Conservation (phyloP, 2,329 filamentous ascomycete species). For the Aspergillus quadricinctus region DNA sequence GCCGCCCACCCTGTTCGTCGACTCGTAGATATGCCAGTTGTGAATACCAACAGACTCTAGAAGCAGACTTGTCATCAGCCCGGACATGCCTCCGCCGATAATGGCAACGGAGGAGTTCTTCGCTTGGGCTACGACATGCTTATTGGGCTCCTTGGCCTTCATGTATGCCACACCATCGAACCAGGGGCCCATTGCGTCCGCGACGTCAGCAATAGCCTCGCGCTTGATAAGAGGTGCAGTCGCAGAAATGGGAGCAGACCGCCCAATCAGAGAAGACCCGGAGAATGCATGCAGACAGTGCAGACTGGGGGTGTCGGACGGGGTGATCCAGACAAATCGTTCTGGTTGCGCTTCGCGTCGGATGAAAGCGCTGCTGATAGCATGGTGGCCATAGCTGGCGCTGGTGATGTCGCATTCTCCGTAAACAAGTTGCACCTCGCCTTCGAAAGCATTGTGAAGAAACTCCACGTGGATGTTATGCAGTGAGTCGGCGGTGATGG, state of each 20-base stretch:
- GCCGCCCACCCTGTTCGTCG: conserved; percentile 39
- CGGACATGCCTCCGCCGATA: conserved; percentile 36
- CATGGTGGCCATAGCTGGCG: conserved; percentile 39
- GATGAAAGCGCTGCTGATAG: conserved; percentile 41
- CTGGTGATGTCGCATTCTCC: conserved; percentile 40
- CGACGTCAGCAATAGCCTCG: conserved; percentile 28
- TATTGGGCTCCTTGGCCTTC: conserved; percentile 23
- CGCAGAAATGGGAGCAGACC: conserved; percentile 19
- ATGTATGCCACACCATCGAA: conserved; percentile 39
- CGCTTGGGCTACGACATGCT: conserved; percentile 24
- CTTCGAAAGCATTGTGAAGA: conserved; percentile 37
- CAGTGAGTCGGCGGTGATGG: conserved; percentile 38
- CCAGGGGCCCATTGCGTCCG: conserved; percentile 37
- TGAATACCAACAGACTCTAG: conserved; percentile 43
- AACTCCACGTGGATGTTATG: conserved; percentile 50
- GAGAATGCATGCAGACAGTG: conserved; percentile 36
- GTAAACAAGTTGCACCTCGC: conserved; percentile 43
- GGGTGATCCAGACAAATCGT: conserved; percentile 41
- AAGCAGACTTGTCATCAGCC: conserved; percentile 37
- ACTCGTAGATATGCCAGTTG: conserved; percentile 45
- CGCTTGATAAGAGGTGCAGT: conserved; percentile 14
- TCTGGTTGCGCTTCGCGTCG: conserved; percentile 36
- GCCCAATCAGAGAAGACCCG: conserved; percentile 15
- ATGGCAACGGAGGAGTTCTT: conserved; percentile 33
- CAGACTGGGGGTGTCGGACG: conserved; percentile 22